Evolutionary conservation across 139 green algal species (phyloP), one percentile per base, ranked within the genome.

Genomic region (Tetraselmis chui): DNA sequence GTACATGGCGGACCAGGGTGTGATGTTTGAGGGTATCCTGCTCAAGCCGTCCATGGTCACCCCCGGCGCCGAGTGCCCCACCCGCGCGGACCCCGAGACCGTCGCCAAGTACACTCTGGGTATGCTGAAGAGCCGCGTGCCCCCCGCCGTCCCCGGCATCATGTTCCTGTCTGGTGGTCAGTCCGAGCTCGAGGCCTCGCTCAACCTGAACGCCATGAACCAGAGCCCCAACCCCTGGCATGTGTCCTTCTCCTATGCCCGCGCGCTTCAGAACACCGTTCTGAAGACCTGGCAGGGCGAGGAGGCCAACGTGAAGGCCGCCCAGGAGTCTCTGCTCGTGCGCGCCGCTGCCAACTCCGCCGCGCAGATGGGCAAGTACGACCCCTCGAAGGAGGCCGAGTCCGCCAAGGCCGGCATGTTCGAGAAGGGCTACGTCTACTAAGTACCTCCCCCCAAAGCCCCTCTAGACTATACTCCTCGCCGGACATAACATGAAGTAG

Each of bases 1-100:
- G 93, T 98, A 95, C 92, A 87, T 98, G 82, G 95, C 94, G 77
- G 93, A 98, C 88, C 97, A 98, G 81, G 86, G 93, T 30, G 92
- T 98, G 25, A 83, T 93, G 78, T 86, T 97, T 67, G 94, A 98
- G 82, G 93, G 91, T 75, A 97, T 96, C 85, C 89, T 98, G 82
- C 91, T 98, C 76, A 98, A 98, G 91, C 95, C 94, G 23, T 59
- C 30, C 58, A 81, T 83, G 59, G 59, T 67, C 59, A 59, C 59
- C 30, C 27, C 29, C 75, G 59, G 75, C 27, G 28, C 27, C 27
- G 75, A 78, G 27, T 78, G 75, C 75, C 28, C 75, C 27, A 29
- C 27, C 75, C 75, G 27, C 28, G 84, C 90, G 0, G 77, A 80
- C 1, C 91, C 91, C 2, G 79, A 85, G 31, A 88, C 93, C 32